phyloP scores from a whole-genome alignment of 1,284 basidiomycete species.

The Irpex rosettiformis region DNA sequence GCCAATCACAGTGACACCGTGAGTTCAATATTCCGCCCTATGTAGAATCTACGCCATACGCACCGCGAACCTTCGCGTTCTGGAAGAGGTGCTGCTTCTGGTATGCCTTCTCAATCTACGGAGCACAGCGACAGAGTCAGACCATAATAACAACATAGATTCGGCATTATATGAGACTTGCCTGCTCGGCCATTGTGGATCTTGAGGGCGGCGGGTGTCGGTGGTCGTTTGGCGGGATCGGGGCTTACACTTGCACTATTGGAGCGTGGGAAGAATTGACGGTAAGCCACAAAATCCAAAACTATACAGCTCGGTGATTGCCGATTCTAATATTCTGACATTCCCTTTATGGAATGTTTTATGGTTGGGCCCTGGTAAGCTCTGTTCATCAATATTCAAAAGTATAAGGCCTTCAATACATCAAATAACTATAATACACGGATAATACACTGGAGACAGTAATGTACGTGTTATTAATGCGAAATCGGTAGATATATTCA shows the following conservation, averaged over 20 bases:
- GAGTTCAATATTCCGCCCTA: conserved; percentile 5
- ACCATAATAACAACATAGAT: conserved; percentile 11
- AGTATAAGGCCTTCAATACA: too few relatives aligned
- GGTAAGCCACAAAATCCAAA: conserved; percentile 29
- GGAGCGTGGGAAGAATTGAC: conserved; percentile 21
- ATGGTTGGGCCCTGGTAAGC: background rate
- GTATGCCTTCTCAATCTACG: conserved; percentile 88
- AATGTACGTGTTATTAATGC: too few relatives aligned
- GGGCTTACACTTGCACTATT: conserved; percentile 17
- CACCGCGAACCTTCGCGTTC: conserved; percentile 92
- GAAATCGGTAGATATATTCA: background rate
- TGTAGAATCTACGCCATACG: conserved; percentile 33
- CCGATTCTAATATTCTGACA: conserved; percentile 19
- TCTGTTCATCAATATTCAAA: too few relatives aligned
- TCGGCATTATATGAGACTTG: conserved; percentile 28
- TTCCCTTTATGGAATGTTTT: background rate
- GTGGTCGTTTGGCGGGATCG: conserved; percentile 20
- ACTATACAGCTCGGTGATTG: conserved; percentile 31
- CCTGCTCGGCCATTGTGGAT: conserved; percentile 63
- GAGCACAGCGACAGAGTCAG: conserved; percentile 5
- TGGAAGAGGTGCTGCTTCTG: conserved; percentile 99
- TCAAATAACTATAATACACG: background rate
- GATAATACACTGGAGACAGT: too few relatives aligned
- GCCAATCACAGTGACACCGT: conserved; percentile 12
- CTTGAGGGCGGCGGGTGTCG: conserved; percentile 28